Base-by-base conservation (phyloP, 805 yeast genomes). In the Dipodascus albidus region DNA sequence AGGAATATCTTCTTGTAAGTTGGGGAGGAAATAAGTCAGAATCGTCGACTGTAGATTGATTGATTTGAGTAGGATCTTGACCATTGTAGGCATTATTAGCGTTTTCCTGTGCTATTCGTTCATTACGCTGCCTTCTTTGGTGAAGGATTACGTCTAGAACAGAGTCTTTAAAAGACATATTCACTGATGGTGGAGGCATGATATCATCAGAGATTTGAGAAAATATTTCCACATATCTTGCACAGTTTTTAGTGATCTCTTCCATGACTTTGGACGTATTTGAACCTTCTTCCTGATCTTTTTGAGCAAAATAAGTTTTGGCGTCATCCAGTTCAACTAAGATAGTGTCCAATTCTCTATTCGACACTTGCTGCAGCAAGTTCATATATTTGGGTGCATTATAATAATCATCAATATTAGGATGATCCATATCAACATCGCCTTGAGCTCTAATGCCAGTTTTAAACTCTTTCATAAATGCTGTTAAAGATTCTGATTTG, bases 91-190 rank as follows among this genome's bases (percentile, higher is more conserved):
- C 59, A 23, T 69, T 72, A 61, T 71, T 74, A 59, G 69, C 73
- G 60, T 74, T 73, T 58, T 76, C 70, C 83, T 61, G 81, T 53
- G 80, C 79, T 35, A 82, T 73, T 57, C 91, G 78, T 60, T 79
- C 80, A 67, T 91, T 91, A 64, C 96, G 78, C 65, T 87, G 78
- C 62, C 78, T 81, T 67, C 99, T 79, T 72, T 93, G 98, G 64
- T 87, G 90, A 59, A 90, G 74, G 54, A 93, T 87, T 55, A 93
- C 95, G 64, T 93, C 99, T 58, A 93, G 72, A 11, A 93, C 98
- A 60, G 87, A 96, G 66, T 88, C 96, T 59, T 82, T 81, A 65
- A 85, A 87, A 48, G 82, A 72, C 52, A 91, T 74, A 56, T 86
- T 90, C 50, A 76, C 80, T 1, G 93, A 83, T n/a, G 98, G 91